Base-by-base conservation (phyloP, 2,329 filamentous ascomycete genomes). In the Stachybotrys echinatus region DNA sequence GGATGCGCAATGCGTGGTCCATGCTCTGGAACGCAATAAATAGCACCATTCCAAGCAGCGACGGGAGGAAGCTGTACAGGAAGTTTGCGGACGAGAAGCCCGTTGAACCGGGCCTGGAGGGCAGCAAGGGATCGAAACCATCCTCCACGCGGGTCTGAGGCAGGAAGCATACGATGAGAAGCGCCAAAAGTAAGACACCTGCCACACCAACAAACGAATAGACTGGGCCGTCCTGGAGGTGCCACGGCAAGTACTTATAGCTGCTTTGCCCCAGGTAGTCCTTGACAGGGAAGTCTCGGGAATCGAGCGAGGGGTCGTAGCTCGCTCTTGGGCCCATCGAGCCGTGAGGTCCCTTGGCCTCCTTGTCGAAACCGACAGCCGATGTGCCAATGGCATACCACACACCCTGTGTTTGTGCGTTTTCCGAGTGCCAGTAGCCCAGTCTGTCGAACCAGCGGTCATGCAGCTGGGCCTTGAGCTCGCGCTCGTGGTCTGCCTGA, bases 81-180 rank as follows among this genome's bases (percentile, higher is more conserved):
- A 96, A 96, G 67, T 96, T 90, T 46, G 90, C 89, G 1, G 88
- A 75, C 1, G 89, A 95, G 67, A 95, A 96, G 18, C 87, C 88
- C 22, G 73, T 74, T 0, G 69, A 60, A 4, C 78, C 72, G 1
- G 89, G 82, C 3, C 74, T 72, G 0, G 85, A 83, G 10, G 75
- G 71, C 1, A 96, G 72, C 6, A 77, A 72, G 3, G 92, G 90
- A 6, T 77, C 66, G 65, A 95, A 96, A 8, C 91, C 92, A 7
- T 75, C 65, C 37, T 79, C 70, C 23, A 95, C 75, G 12, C 80
- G 78, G 8, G 80, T 84, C 6, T 77, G 73, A 38, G 86, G 83
- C 52, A 92, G 74, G 66, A 95, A 96, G 54, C 87, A 91, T 53
- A 94, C 81, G 45, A 89, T 73, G 37, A 95, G 73, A 53, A 96